phyloP scores from a whole-genome alignment of 83 land plant genomes.

The Picea abies region DNA sequence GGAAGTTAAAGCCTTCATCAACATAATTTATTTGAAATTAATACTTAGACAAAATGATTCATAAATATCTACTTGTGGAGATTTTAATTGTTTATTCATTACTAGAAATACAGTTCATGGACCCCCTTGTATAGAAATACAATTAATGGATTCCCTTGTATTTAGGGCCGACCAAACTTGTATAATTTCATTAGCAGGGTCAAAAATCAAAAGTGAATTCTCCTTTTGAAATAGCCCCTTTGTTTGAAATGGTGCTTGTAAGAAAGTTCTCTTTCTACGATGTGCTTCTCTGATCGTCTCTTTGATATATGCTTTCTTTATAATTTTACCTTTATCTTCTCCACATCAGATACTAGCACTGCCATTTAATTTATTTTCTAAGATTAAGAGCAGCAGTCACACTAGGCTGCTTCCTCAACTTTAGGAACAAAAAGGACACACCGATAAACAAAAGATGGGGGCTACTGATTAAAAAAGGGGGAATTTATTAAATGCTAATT shows the following conservation, averaged over 20 bases:
- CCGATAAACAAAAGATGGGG: too few relatives aligned
- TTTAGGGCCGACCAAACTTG: slow-evolving; percentile 5
- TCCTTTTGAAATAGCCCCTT: neutral
- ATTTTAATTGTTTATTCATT: neutral
- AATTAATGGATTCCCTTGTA: neutral
- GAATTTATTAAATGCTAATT: too few relatives aligned
- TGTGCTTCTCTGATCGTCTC: neutral
- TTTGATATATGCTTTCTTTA: too few relatives aligned
- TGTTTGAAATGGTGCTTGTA: neutral
- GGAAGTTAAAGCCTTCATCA: neutral
- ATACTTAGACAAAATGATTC: neutral
- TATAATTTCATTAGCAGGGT: neutral
- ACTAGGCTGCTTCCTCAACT: too few relatives aligned
- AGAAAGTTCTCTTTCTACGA: neutral
- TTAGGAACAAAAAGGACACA: too few relatives aligned
- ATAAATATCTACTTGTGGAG: neutral
- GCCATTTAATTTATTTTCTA: too few relatives aligned
- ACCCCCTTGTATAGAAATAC: neutral
- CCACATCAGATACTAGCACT: neutral
- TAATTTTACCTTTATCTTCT: neutral
- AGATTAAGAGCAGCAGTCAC: too few relatives aligned
- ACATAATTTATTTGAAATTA: neutral
- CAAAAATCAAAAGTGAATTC: neutral
- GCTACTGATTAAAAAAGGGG: too few relatives aligned
- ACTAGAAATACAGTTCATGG: neutral